Evolutionary conservation across 768 basidiomycete genomes (phyloP).

Genomic region (Mycena leptocephala): DNA sequence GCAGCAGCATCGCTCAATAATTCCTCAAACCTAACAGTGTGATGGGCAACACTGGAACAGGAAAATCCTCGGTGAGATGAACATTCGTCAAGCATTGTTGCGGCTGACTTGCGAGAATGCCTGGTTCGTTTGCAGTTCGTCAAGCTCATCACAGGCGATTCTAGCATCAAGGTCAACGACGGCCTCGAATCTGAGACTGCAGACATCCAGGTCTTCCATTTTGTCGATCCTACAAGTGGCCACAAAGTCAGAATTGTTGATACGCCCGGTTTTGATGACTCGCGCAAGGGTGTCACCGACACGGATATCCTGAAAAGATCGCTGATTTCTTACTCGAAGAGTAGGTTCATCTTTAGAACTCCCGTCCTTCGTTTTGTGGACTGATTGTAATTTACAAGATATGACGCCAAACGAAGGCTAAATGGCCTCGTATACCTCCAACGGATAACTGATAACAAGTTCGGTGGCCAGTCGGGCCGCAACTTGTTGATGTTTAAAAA

Average conservation of each 20-base stretch:
- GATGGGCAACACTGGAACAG: conserved; percentile 1
- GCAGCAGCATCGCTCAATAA: background rate
- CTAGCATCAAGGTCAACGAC: background rate
- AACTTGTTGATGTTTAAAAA: conserved; percentile 64
- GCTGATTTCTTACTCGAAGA: conserved; percentile 28
- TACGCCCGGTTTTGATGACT: conserved; percentile 48
- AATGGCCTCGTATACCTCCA: conserved; percentile 59
- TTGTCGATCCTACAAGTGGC: conserved; percentile 27
- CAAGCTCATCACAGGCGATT: background rate
- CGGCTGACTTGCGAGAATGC: background rate
- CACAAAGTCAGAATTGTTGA: conserved; percentile 41
- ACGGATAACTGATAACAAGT: conserved; percentile 54
- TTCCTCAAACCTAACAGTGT: background rate
- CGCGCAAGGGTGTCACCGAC: conserved; percentile 44
- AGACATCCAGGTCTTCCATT: background rate
- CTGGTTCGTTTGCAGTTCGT: background rate
- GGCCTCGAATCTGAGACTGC: conserved; percentile 1
- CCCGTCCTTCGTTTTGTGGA: background rate
- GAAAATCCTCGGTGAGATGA: conserved; percentile 9
- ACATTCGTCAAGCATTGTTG: background rate
- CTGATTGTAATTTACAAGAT: conserved; percentile 34
- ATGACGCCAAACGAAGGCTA: conserved; percentile 42
- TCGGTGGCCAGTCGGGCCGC: conserved; percentile 53
- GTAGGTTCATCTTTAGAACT: background rate
- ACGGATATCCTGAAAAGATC: conserved; percentile 56